Percentiles rank a stretch among this genome's conserved stretches.
phyloP scores from a whole-genome alignment of 1,139 yeast genomes.

The Chernovozyma aurita region DNA sequence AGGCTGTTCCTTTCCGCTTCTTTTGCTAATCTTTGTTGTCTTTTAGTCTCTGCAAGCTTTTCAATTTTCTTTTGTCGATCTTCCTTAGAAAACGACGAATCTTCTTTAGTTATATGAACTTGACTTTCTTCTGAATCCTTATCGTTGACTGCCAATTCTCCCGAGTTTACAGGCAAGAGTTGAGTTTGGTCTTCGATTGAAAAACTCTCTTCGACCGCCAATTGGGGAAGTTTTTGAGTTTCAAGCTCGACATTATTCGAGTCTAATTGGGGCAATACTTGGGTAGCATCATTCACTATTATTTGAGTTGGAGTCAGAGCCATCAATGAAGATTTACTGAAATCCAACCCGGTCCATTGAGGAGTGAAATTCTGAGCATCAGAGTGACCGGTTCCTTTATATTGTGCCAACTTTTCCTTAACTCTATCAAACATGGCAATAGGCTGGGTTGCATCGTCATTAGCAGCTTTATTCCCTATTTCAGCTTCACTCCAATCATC shows the following conservation, averaged over 20 bases:
- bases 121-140: no score
- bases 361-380: not conserved
- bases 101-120: not conserved
- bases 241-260: conserved; percentile 5
- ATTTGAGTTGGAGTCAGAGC: conserved; percentile 3
- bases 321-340: conserved; percentile 1
- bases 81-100: conserved; percentile 10
- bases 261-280: conserved; percentile 3
- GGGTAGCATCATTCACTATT: not conserved
- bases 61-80: conserved; percentile 18
- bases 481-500: not conserved
- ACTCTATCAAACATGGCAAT: not conserved
- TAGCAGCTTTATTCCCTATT: not conserved
- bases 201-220: not conserved
- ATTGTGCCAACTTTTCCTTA: not conserved
- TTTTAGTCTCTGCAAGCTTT: conserved; percentile 20
- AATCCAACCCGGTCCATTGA: conserved; percentile 1
- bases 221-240: not conserved
- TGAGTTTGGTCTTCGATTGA: not conserved
- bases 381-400: not conserved
- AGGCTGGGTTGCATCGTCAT: not conserved
- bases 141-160: not conserved
- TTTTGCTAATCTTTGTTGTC: conserved; percentile 16
- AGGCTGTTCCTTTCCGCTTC: conserved; percentile 15
- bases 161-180: not conserved